phyloP scores from a whole-genome alignment of 768 basidiomycete species.

The Suillus spraguei region DNA sequence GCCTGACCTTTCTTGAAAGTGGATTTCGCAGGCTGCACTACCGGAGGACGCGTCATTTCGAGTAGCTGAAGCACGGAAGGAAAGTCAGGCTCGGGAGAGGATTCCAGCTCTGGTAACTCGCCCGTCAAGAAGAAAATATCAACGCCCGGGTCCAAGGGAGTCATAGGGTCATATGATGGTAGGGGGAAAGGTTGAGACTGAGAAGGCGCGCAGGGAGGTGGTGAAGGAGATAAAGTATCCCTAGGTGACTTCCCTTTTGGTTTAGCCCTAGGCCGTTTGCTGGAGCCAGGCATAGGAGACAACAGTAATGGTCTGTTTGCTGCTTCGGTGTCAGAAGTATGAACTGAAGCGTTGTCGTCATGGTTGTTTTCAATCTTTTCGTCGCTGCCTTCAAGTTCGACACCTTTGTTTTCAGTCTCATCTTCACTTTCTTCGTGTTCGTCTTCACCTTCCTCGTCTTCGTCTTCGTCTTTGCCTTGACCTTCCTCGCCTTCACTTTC shows the following conservation, averaged over 20 bases:
- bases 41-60: not conserved
- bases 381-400: slow-evolving; percentile 1
- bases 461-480: slow-evolving; percentile 1
- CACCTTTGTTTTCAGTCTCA: not conserved
- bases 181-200: slow-evolving; percentile 23
- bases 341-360: not conserved
- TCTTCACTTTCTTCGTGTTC: not conserved
- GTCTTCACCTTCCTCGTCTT: not conserved
- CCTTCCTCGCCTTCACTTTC: slow-evolving; percentile 8
- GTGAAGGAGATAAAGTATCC: slow-evolving; percentile 1
- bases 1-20: not conserved
- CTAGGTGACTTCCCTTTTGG: not conserved
- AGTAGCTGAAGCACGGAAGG: slow-evolving; percentile 8
- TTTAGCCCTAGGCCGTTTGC: not conserved
- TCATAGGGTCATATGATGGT: slow-evolving; percentile 8
- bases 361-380: not conserved
- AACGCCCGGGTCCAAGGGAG: slow-evolving; percentile 10
- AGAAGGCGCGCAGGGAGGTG: slow-evolving; percentile 14
- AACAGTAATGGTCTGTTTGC: not conserved
- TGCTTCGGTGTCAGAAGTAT: not conserved
- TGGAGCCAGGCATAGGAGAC: not conserved
- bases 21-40: not conserved
- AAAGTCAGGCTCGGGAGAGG: slow-evolving; percentile 11
- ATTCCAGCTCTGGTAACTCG: slow-evolving; percentile 2
- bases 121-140: slow-evolving; percentile 6